A percentile compares a stretch with the other conserved stretches of the same genome.
Evolutionary conservation across 345 rosid genomes (phyloP).

Genomic region (Jatropha curcas): DNA sequence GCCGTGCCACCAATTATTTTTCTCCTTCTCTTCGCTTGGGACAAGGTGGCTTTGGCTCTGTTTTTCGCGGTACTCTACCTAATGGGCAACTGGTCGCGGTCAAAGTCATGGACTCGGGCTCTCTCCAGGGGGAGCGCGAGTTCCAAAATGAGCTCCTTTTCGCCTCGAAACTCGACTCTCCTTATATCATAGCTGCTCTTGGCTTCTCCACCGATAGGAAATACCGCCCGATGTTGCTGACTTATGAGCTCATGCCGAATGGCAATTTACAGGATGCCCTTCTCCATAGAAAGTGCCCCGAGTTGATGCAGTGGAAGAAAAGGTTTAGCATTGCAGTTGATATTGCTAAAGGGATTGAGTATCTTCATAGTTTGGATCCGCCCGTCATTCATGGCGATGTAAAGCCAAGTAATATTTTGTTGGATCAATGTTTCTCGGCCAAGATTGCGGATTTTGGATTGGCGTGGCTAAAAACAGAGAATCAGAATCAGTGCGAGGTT

Average conservation of each 20-base stretch:
- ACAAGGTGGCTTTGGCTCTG: slow-evolving; percentile 97
- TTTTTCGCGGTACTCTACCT: slow-evolving; percentile 60
- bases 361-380: slow-evolving; percentile 68
- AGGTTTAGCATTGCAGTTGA: slow-evolving; percentile 56
- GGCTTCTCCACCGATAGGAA: slow-evolving; percentile 78
- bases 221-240: slow-evolving; percentile 63
- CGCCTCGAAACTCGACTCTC: slow-evolving; percentile 64
- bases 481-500: slow-evolving; percentile 27
- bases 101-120: slow-evolving; percentile 89
- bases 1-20: slow-evolving; percentile 77
- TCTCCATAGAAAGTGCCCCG: slow-evolving; percentile 62
- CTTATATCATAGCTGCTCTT: slow-evolving; percentile 57
- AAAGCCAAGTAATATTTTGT: slow-evolving; percentile 77
- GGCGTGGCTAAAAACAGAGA: slow-evolving; percentile 63
- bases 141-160: slow-evolving; percentile 89
- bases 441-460: slow-evolving; percentile 88
- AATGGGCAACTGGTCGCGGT: slow-evolving; percentile 56
- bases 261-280: slow-evolving; percentile 90
- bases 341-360: slow-evolving; percentile 68
- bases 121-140: slow-evolving; percentile 92
- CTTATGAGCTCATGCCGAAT: slow-evolving; percentile 80
- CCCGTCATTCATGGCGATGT: slow-evolving; percentile 87
- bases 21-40: slow-evolving; percentile 76
- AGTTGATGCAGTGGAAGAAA: slow-evolving; percentile 63
- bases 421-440: slow-evolving; percentile 70